Conservation (phyloP, 1,139 yeast species). For the Pneumocystis carinii region DNA sequence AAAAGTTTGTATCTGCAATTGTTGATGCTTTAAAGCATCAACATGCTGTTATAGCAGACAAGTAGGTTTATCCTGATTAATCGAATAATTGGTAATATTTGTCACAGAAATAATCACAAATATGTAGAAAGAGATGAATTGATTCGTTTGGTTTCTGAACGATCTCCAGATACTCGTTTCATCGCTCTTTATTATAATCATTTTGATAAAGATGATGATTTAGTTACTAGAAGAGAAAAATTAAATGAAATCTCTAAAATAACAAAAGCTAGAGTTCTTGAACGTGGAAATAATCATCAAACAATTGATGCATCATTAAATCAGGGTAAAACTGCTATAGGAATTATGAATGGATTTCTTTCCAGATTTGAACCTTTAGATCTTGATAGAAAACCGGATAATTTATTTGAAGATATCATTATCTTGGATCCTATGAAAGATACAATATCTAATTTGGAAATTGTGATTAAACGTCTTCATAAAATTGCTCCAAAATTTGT, state of each 20-base stretch:
- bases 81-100: neutral
- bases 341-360: conserved; percentile 61
- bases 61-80: neutral
- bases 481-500: conserved; percentile 36
- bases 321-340: conserved; percentile 34
- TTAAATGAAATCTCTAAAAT: conserved; percentile 22
- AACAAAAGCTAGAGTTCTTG: conserved; percentile 44
- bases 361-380: conserved; percentile 43
- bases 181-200: conserved; percentile 61
- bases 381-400: conserved; percentile 41
- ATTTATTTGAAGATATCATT: conserved; percentile 48
- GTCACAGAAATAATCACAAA: conserved; percentile 63
- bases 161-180: conserved; percentile 23
- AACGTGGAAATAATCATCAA: conserved; percentile 83
- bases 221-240: conserved; percentile 6
- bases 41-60: conserved; percentile 49
- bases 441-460: conserved; percentile 38
- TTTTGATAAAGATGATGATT: conserved; percentile 14
- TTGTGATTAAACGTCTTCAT: conserved; percentile 30
- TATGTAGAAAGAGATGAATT: conserved; percentile 53
- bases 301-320: conserved; percentile 46
- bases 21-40: conserved; percentile 27
- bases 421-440: conserved; percentile 39
- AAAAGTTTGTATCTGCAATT: conserved; percentile 39
- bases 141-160: conserved; percentile 36